phyloP scores from a whole-genome alignment of 2,329 filamentous ascomycete species.

The Cladosporium sp. region DNA sequence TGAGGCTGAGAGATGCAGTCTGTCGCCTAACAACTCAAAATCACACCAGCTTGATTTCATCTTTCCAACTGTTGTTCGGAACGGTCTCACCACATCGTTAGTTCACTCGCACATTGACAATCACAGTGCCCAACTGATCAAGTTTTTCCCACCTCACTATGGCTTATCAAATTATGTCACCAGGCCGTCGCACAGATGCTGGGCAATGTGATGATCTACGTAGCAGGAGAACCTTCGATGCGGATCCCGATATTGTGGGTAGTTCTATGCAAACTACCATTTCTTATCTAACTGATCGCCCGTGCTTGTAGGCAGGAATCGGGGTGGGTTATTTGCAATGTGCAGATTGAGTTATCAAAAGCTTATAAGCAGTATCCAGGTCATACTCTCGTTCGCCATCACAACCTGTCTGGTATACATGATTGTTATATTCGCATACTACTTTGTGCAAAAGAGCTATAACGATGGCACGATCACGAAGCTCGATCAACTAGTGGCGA shows the following conservation, averaged over 20 bases:
- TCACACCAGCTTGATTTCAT: too few species aligned
- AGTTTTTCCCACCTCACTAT: too few species aligned
- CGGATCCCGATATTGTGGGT: background rate
- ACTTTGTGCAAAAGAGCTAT: background rate
- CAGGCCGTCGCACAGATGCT: background rate
- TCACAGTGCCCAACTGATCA: too few species aligned
- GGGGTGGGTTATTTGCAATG: background rate
- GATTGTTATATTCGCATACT: background rate
- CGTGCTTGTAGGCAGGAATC: background rate
- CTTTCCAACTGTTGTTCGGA: too few species aligned
- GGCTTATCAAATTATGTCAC: background rate
- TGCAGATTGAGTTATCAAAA: too few species aligned
- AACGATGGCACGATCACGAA: background rate
- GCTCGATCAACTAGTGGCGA: background rate
- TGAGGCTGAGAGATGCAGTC: background rate
- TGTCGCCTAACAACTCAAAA: too few species aligned
- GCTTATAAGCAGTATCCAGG: background rate
- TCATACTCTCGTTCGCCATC: constrained; percentile 12
- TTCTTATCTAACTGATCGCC: background rate
- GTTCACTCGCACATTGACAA: too few species aligned
- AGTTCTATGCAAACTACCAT: background rate
- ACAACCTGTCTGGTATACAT: background rate
- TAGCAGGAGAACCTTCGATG: background rate
- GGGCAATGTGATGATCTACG: background rate
- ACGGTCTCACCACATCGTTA: too few species aligned